Evolutionary conservation across 2,329 filamentous ascomycete genomes (phyloP), one percentile per base, ranked within the genome.

Genomic region (Botrytis galanthina): DNA sequence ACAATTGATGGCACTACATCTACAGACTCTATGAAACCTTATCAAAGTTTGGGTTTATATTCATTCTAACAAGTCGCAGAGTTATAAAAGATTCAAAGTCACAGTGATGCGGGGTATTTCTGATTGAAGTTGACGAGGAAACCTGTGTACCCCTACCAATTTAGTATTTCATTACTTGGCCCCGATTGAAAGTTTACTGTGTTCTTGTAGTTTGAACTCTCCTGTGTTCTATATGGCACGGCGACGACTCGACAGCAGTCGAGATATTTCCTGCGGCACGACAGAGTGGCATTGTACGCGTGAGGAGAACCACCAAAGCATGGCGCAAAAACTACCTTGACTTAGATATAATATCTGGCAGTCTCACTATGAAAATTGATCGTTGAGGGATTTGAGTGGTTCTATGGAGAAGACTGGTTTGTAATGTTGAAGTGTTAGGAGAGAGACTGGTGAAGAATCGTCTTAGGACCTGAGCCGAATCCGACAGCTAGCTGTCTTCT

Each of bases 11-110:
- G 7, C 2, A 39, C 20, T 2, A 48, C 22, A 35, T 29, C 37
- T n/a, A 9, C 12, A 39, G 18, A 3, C 4, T 54, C 10, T 22
- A 6, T 29, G 8, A 16, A 3, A 8, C 0, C 0, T 8, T 2
- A 6, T n/a, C 35, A 37, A 37, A 5, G 16, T 0, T 2, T 61
- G 12, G 22, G n/a, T 61, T 26, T 26, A 5, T 16, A 8, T 39
- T 37, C 1, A 61, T 26, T 39, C 12, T 37, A 16, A 35, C 7
- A n/a, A 8, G 9, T 26, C 1, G 22, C 1, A 51, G 12, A 37
- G 44, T 10, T 22, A 26, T 20, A 5, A 66, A 26, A 5, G 2
- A 14, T 35, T 35, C 20, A 10, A 39, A 22, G 8, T 29, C 32
- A 20, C 29, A 20, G 32, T 39, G 32, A 18, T n/a, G 46, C 44